A percentile compares a stretch with the other conserved stretches of the same genome.
phyloP scores from a whole-genome alignment of 2,329 filamentous ascomycete genomes.

The Monosporascus sp. region DNA sequence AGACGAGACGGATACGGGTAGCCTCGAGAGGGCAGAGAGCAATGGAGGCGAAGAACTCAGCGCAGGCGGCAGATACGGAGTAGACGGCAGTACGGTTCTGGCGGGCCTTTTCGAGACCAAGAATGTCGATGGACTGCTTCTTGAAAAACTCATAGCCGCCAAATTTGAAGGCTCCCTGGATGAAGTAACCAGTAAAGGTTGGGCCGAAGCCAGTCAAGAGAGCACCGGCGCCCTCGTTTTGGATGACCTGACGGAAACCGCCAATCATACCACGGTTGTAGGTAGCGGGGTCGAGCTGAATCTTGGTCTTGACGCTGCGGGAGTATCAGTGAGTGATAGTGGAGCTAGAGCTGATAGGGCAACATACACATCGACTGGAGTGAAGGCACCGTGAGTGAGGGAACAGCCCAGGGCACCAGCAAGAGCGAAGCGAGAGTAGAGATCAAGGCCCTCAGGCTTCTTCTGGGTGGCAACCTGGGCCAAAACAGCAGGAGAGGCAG shows the following conservation, averaged over 20 bases:
- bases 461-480: too few relatives aligned
- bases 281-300: constrained; percentile 59
- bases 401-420: constrained; percentile 98
- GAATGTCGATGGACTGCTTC: constrained; percentile 65
- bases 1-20: too few relatives aligned
- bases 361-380: constrained; percentile 98
- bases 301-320: background rate
- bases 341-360: background rate
- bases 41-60: too few relatives aligned
- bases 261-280: constrained; percentile 72
- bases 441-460: constrained; percentile 23
- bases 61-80: too few relatives aligned
- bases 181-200: constrained; percentile 71
- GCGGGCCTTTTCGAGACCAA: constrained; percentile 56
- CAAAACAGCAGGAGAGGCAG: too few relatives aligned
- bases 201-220: constrained; percentile 68
- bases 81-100: too few relatives aligned
- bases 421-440: constrained; percentile 96
- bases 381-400: constrained; percentile 93
- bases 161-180: constrained; percentile 76
- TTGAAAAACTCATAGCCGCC: constrained; percentile 81
- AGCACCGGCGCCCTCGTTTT: constrained; percentile 66
- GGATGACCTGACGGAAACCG: constrained; percentile 66
- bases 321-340: constrained; percentile 1
- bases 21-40: too few relatives aligned